Conservation (phyloP, 306 rosid species). For the Cucumis cinereus region DNA sequence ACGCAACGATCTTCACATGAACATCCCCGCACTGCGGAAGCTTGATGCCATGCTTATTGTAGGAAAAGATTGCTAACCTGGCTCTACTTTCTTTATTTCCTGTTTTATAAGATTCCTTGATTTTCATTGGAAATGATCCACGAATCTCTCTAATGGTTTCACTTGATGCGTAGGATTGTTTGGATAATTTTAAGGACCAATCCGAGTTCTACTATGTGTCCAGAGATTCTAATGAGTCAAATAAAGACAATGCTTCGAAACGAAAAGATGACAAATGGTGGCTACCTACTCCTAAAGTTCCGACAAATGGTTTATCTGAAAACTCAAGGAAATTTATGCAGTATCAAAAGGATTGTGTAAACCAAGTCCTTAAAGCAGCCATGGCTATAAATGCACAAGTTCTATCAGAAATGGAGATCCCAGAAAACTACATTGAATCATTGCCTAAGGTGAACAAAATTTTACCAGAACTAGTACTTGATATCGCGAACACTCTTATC, state of each 20-base stretch:
- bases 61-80: conserved; percentile 19
- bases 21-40: conserved; percentile 83
- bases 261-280: conserved; percentile 87
- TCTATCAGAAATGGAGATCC: conserved; percentile 87
- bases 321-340: conserved; percentile 69
- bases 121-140: background rate
- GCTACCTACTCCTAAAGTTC: conserved; percentile 85
- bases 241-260: conserved; percentile 28
- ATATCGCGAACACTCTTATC: background rate
- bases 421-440: conserved; percentile 80
- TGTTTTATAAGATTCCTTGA: background rate
- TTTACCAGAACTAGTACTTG: background rate
- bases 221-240: conserved; percentile 46
- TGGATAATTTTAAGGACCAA: conserved; percentile 67
- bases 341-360: conserved; percentile 91
- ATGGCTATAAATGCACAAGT: conserved; percentile 98
- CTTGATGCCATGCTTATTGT: conserved; percentile 89
- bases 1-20: conserved; percentile 88
- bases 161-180: conserved; percentile 52
- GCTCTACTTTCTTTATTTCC: background rate
- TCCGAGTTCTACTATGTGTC: conserved; percentile 66
- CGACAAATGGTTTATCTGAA: conserved; percentile 69
- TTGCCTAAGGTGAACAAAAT: conserved; percentile 67
- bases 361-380: conserved; percentile 98
- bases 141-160: background rate